A percentile compares a stretch with the other conserved stretches of the same genome.
Evolutionary conservation across 805 yeast genomes (phyloP).

Genomic region (Pichia cabralensis): DNA sequence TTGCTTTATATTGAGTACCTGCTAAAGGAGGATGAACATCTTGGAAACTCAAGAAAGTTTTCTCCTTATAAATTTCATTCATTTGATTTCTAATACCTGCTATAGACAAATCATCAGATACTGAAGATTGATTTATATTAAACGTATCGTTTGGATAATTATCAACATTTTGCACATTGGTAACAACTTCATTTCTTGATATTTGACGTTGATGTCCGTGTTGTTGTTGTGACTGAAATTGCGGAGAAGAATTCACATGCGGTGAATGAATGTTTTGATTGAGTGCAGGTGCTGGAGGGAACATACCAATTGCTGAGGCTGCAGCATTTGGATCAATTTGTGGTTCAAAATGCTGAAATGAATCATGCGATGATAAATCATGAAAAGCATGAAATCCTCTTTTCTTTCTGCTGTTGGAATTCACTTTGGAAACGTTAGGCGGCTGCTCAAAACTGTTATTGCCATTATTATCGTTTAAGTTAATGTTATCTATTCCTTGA

Average conservation of each 20-base stretch:
- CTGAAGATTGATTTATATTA: conserved; percentile 2
- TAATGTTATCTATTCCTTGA: conserved; percentile 11
- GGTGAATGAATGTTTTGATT: not conserved
- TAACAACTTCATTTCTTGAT: too few species aligned
- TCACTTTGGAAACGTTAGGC: too few species aligned
- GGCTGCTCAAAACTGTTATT: too few species aligned
- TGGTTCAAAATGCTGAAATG: not conserved
- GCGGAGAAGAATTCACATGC: not conserved
- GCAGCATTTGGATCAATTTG: conserved; percentile 26
- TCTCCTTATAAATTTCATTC: conserved; percentile 28
- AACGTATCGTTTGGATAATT: conserved; percentile 1
- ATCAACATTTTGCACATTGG: not conserved
- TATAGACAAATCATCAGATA: conserved; percentile 26
- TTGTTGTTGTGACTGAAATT: not conserved
- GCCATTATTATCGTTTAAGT: too few species aligned
- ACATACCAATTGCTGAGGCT: conserved; percentile 22
- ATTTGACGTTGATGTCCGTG: not conserved
- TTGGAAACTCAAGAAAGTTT: conserved; percentile 58
- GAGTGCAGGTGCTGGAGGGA: not conserved
- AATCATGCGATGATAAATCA: conserved; percentile 12
- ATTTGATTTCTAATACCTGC: conserved; percentile 25
- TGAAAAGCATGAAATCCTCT: conserved; percentile 22
- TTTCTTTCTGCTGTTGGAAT: too few species aligned
- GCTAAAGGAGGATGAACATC: conserved; percentile 79
- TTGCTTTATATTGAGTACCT: conserved; percentile 54